Evolutionary conservation across 495 filamentous ascomycete species (phyloP), one percentile per base, ranked within the genome.

Genomic region (Daldinia caldariorum): DNA sequence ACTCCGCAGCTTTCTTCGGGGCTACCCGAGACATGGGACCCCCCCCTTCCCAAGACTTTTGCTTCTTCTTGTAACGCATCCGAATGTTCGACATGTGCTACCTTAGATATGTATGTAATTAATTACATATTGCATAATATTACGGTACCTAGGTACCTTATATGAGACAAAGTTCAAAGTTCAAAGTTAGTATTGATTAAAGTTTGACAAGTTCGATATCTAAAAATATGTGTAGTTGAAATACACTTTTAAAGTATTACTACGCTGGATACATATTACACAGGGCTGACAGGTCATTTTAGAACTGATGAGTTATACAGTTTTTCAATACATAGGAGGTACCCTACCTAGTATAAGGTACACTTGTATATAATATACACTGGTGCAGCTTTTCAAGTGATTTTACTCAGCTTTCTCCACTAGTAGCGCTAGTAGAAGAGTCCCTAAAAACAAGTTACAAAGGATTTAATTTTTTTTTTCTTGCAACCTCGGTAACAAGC

Each of bases 1-100:
- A 63, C 39, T 61, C 41, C 62, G 38, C 54, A 16, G 32, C 63
- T n/a, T 34, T 34, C 32, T 43, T 62, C 68, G 69, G 69, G 60
- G 14, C 26, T 61, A 67, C 37, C 69, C 69, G 63, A 71, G 59
- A 71, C 58, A 66, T 14, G 10, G 45, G 35, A 0, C 20, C 20
- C 53, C n/a, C n/a, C n/a, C n/a, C n/a, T n/a, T n/a, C n/a, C 53
- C n/a, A 12, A 14, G 26, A 10, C 45, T 62, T 47, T 22, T 22
- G 43, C 18, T 47, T 47, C 18, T 47, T 47, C 43, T 47, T 20
- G 43, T 3, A 47, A 8, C 35, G n/a, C n/a, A 47, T 47, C 4
- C 3, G 8, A 2, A 13, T 47, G 10, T 47, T 47, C 16, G 43
- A 12, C 43, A 22, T 22, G 43, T 12, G 22, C 18, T 22, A 47